Evolutionary conservation across 2,329 filamentous ascomycete species (phyloP).

Genomic region (Seiridium cupressi): DNA sequence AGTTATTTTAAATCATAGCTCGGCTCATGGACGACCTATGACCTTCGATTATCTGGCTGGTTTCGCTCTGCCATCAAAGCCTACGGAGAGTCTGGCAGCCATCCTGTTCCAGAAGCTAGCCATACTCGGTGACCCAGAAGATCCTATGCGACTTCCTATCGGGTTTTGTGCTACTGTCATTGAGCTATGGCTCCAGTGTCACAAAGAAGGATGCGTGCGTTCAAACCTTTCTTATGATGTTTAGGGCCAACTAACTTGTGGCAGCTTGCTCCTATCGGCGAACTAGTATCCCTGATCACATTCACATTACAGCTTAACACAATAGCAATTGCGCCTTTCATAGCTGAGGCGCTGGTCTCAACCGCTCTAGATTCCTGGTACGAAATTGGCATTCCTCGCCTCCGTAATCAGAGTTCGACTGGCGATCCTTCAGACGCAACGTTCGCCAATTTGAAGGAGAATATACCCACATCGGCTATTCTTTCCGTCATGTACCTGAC

Average conservation of each 20-base stretch:
- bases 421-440: conserved; percentile 44
- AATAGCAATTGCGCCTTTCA: conserved; percentile 53
- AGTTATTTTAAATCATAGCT: conserved; percentile 62
- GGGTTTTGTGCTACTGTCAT: conserved; percentile 65
- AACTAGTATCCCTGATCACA: conserved; percentile 51
- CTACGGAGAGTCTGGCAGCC: conserved; percentile 60
- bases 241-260: background rate
- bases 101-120: conserved; percentile 68
- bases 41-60: conserved; percentile 68
- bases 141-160: conserved; percentile 55
- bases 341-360: conserved; percentile 57
- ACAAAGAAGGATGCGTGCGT: conserved; percentile 51
- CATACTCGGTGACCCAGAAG: conserved; percentile 46
- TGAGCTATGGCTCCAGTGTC: conserved; percentile 66
- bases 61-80: conserved; percentile 64
- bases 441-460: conserved; percentile 43
- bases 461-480: conserved; percentile 63
- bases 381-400: conserved; percentile 56
- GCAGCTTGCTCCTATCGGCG: conserved; percentile 57
- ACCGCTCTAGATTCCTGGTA: conserved; percentile 59
- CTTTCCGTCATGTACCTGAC: conserved; percentile 65
- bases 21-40: conserved; percentile 52
- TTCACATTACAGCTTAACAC: conserved; percentile 11
- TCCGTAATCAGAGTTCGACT: conserved; percentile 37
- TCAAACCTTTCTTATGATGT: conserved; percentile 3